A percentile compares a stretch with the other conserved stretches of the same genome.
These are phyloP conservation scores for Coniochaeta sp. DNA, from an alignment of 2,329 filamentous ascomycete species.

Conservation along the genomic window DNA sequence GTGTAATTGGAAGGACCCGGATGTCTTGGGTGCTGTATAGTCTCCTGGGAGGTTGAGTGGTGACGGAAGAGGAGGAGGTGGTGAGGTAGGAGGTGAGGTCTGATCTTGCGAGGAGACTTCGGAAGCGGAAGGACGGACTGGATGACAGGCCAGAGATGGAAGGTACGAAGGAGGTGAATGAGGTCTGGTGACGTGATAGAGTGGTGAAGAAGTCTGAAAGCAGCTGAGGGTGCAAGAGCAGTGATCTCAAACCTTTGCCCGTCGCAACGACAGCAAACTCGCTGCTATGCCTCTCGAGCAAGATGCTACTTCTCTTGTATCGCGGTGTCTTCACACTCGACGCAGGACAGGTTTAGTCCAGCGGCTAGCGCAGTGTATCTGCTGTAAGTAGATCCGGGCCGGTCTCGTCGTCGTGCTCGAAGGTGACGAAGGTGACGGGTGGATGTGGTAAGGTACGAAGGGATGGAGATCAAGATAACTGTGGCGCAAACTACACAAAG, in stretches of 20 bases:
- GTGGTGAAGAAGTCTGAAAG: slow-evolving; percentile 11
- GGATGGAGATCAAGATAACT: background rate
- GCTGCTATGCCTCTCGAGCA: background rate
- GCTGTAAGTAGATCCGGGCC: background rate
- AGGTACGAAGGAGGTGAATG: slow-evolving; percentile 2
- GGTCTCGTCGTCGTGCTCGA: background rate
- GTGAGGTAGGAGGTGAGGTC: slow-evolving; percentile 12
- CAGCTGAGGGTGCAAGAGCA: slow-evolving; percentile 22
- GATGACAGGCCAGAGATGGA: slow-evolving; percentile 1
- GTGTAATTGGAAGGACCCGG: slow-evolving; percentile 8
- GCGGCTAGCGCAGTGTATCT: background rate
- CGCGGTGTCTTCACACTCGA: background rate
- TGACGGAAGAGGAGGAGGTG: slow-evolving; percentile 4
- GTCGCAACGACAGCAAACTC: slow-evolving; percentile 3
- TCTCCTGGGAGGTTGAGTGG: slow-evolving; percentile 1
- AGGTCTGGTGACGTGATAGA: slow-evolving; percentile 19
- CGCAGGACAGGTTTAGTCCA: background rate
- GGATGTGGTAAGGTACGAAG: background rate
- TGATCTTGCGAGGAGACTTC: slow-evolving; percentile 18
- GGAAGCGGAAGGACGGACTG: slow-evolving; percentile 18
- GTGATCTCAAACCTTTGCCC: slow-evolving; percentile 29
- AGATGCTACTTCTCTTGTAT: background rate
- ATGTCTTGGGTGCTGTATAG: slow-evolving; percentile 7
- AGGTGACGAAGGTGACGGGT: background rate
- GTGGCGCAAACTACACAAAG: background rate